Evolutionary conservation across 202 grass and related monocot species (phyloP), one percentile per base, ranked within the genome.

Genomic region (Schoenoplectus triqueter): DNA sequence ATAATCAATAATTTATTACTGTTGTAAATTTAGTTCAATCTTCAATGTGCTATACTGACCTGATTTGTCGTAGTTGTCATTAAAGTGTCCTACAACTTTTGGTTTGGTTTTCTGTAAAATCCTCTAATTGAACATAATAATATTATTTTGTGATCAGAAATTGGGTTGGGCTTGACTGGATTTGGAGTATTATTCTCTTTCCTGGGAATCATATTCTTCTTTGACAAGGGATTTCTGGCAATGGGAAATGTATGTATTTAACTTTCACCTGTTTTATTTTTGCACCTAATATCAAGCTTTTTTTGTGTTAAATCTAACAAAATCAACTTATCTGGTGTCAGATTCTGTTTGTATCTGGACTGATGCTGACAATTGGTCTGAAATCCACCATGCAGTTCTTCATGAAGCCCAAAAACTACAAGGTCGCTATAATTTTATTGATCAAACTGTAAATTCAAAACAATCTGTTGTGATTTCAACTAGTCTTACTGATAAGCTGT

Each of bases 301-400:
- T 44, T 40, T 47, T 49, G 9, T 15, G 31, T 17, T 31, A 39
- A 65, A 61, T 45, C 41, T 75, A 42, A 83, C 52, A 67, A 74
- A 14, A 45, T 7, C 54, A 20, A 61, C 55, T 86, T 83, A 17
- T 82, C 13, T 66, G 59, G 87, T 87, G 77, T 86, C 93, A 99
- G 93, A 95, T 99, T 85, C 96, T 99, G 71, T 99, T 99, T 82
- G 84, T 99, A 48, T 99, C 96, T 41, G 96, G 96, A 88, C 78
- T 99, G 78, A 94, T 94, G 88, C 59, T 99, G 84, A 95, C 96
- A 54, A 99, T 95, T 84, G 96, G 96, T 40, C 87, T 99, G 69
- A 99, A 95, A 86, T 99, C 96, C 86, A 95, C 96, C 41, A 94
- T 95, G 91, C 96, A 99, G 52, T 99, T 99, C 86, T 99, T 99